Conservation (phyloP, 345 rosid genomes). For the Turritis glabra region DNA sequence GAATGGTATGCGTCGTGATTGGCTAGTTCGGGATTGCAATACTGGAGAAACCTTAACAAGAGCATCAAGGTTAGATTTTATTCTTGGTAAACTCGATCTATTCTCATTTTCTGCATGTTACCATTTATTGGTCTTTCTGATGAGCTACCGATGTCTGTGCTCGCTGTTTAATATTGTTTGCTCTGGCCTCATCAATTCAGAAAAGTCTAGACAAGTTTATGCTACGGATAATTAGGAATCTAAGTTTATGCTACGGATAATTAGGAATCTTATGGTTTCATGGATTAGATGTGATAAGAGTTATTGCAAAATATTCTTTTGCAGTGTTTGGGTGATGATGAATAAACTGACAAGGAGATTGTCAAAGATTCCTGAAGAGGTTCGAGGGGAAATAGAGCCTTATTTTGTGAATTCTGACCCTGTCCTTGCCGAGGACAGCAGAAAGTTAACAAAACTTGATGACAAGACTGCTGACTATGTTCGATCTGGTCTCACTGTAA, state of each 20-base stretch:
- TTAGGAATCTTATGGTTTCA: not conserved
- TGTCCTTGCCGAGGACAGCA: slow-evolving; percentile 73
- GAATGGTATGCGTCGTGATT: slow-evolving; percentile 98
- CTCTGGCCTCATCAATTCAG: not conserved
- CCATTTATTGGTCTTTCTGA: not conserved
- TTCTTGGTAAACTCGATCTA: slow-evolving; percentile 1
- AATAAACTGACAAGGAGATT: slow-evolving; percentile 90
- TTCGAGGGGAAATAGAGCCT: slow-evolving; percentile 82
- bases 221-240: not conserved
- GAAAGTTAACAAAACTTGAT: slow-evolving; percentile 86
- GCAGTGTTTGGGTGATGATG: slow-evolving; percentile 99
- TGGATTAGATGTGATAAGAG: slow-evolving; percentile 2
- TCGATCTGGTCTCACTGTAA: slow-evolving; percentile 81
- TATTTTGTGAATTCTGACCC: slow-evolving; percentile 71
- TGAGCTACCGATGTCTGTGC: not conserved
- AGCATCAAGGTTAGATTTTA: slow-evolving; percentile 75
- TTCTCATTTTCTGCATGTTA: not conserved
- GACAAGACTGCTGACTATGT: slow-evolving; percentile 72
- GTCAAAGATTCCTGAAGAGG: slow-evolving; percentile 93
- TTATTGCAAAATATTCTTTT: slow-evolving; percentile 2
- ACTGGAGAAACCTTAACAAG: slow-evolving; percentile 82
- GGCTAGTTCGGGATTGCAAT: slow-evolving; percentile 70
- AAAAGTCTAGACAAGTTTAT: not conserved
- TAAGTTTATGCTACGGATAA: not conserved
- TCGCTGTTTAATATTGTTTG: slow-evolving; percentile 2